Percentiles rank a stretch among this genome's conserved stretches.
These are phyloP conservation scores for Echium plantagineum DNA, from an alignment of 257 asterid species.

Conservation along the genomic window DNA sequence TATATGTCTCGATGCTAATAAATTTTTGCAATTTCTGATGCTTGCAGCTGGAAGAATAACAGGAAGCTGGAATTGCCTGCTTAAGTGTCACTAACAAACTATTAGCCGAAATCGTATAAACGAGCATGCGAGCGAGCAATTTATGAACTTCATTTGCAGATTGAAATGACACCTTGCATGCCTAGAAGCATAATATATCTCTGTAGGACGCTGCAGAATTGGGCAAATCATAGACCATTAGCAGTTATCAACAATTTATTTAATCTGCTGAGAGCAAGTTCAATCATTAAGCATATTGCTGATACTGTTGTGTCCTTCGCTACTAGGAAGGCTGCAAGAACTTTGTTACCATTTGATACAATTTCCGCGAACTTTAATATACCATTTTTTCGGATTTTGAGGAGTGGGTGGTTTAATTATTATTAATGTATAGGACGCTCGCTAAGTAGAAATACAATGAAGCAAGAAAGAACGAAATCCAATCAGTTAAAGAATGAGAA, in stretches of 20 bases:
- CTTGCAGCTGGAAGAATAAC: constrained; percentile 68
- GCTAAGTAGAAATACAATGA: no score
- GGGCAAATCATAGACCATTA: not conserved
- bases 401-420: not conserved
- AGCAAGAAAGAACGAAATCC: no score
- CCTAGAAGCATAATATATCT: not conserved
- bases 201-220: not conserved
- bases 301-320: not conserved
- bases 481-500: no score
- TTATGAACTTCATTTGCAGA: not conserved
- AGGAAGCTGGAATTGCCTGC: constrained; percentile 68
- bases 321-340: not conserved
- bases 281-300: no score
- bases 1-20: not conserved
- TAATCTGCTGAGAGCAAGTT: no score
- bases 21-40: not conserved
- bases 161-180: not conserved
- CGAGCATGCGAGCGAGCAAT: not conserved
- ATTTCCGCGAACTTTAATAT: not conserved
- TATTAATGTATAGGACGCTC: no score
- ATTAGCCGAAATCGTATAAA: constrained; percentile 7
- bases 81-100: constrained; percentile 19
- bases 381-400: not conserved
- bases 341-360: not conserved
- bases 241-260: not conserved